Evolutionary conservation across 352 stramenopile species (phyloP).

Genomic region (Phytophthora podocarpi): DNA sequence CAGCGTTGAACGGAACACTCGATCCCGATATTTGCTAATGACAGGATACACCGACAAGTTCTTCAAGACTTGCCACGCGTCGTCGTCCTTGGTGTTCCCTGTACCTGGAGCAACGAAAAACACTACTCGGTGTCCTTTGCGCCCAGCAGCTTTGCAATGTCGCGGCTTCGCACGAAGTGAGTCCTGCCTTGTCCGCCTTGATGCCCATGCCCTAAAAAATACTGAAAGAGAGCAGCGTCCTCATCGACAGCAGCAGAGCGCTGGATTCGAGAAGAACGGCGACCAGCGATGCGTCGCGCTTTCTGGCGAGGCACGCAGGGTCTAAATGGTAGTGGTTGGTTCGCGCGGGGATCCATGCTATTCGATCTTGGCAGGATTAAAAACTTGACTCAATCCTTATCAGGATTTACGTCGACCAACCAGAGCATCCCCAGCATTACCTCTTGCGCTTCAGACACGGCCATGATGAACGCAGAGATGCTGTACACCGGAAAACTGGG

Average conservation of each 20-base stretch:
- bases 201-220: conserved; percentile 2
- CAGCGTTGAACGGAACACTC: conserved; percentile 2
- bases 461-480: no score
- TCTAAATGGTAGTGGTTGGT: neutral
- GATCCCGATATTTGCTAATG: neutral
- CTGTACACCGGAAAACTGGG: no score
- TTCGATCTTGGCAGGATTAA: neutral
- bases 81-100: neutral
- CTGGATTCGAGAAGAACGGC: neutral
- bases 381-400: conserved; percentile 4
- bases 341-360: no score
- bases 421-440: conserved; percentile 3
- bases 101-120: neutral
- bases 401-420: neutral
- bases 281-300: conserved; percentile 1
- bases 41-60: neutral
- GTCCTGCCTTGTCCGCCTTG: neutral
- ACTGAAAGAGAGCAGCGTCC: neutral
- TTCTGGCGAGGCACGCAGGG: neutral
- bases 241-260: neutral
- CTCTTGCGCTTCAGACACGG: conserved; percentile 1
- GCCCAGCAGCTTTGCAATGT: neutral
- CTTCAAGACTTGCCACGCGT: neutral
- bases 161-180: neutral
- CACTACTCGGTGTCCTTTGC: conserved; percentile 3